Percentiles rank a stretch among this genome's conserved stretches.
Conservation (phyloP, 352 stramenopile genomes). For the Globisporangium middletonii region DNA sequence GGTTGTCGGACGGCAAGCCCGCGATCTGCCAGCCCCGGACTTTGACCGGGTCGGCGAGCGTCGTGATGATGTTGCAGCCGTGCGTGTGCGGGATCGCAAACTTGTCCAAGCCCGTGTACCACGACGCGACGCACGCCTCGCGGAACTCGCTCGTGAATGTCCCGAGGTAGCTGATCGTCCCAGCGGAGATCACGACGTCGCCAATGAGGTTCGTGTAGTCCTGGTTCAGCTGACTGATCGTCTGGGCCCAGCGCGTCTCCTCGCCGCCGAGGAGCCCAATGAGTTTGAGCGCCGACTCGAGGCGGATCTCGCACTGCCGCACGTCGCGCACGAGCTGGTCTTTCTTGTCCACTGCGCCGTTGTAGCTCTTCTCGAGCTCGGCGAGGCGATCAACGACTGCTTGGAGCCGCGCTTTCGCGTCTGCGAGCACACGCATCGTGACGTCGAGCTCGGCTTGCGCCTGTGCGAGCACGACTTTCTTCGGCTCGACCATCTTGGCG, state of each 20-base stretch:
- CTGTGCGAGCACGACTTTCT: constrained; percentile 80
- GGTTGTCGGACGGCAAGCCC: constrained; percentile 85
- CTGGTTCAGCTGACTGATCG: constrained; percentile 69
- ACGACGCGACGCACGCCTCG: constrained; percentile 73
- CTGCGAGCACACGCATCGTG: constrained; percentile 82
- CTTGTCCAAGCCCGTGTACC: constrained; percentile 72
- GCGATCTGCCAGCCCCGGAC: constrained; percentile 89
- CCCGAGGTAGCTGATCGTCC: constrained; percentile 91
- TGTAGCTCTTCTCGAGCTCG: constrained; percentile 88
- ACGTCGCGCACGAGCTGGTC: constrained; percentile 78
- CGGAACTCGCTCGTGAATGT: constrained; percentile 93
- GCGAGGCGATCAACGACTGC: constrained; percentile 85
- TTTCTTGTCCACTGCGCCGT: constrained; percentile 83
- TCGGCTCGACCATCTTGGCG: constrained; percentile 90
- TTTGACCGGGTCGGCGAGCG: constrained; percentile 86
- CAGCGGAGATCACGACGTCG: constrained; percentile 89
- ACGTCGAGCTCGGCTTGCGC: constrained; percentile 85
- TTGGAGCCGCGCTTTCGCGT: constrained; percentile 75
- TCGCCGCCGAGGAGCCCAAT: constrained; percentile 89
- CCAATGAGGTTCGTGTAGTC: constrained; percentile 88
- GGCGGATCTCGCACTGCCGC: constrained; percentile 75
- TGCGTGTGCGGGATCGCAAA: constrained; percentile 76
- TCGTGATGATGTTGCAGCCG: constrained; percentile 86
- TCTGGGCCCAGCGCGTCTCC: constrained; percentile 85
- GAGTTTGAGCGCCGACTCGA: constrained; percentile 88